Base-by-base conservation (phyloP, 306 rosid genomes). In the Herpetospermum pedunculosum region DNA sequence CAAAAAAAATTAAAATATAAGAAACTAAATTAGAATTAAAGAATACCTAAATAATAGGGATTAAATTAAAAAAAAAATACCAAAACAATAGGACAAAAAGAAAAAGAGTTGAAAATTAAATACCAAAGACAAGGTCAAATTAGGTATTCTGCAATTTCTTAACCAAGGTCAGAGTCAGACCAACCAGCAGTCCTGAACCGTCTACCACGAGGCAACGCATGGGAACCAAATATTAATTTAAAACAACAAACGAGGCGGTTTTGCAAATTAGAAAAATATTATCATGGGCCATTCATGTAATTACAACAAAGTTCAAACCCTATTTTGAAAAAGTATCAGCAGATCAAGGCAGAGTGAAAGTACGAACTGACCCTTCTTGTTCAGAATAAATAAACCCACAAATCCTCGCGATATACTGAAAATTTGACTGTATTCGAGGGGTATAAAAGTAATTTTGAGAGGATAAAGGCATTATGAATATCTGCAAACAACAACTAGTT, bases 401-500 rank as follows among this genome's bases (percentile, higher is more conserved):
- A 29, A 43, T 8, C 46, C 11, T 10, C 18, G 74, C 25, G 47
- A 26, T 1, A 10, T 28, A 3, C 71, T 23, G 83, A 72, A 80
- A 86, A 76, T 77, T 72, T 43, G 81, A 75, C 55, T 18, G 71
- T 50, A 15, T 41, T 19, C 0, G 3, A 85, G 78, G 95, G 85
- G 23, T 43, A 26, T 25, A 32, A 64, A 5, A 10, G 91, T 80
- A 78, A 83, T 50, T 86, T 30, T 3, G 19, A 0, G 1, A 2
- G 19, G 41, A 25, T 19, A 48, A 60, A 35, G 75, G 60, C 62
- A 25, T 79, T 40, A 74, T 86, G 82, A 80, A n/a, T 71, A 84
- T 76, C 89, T 81, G 82, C 86, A 76, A 59, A 80, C 79, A 49
- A 82, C 82, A 59, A 41, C 83, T 23, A 55, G 73, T 58, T 70